Base-by-base conservation (phyloP, 1,139 yeast species). In the Zygoascus hellenicus region DNA sequence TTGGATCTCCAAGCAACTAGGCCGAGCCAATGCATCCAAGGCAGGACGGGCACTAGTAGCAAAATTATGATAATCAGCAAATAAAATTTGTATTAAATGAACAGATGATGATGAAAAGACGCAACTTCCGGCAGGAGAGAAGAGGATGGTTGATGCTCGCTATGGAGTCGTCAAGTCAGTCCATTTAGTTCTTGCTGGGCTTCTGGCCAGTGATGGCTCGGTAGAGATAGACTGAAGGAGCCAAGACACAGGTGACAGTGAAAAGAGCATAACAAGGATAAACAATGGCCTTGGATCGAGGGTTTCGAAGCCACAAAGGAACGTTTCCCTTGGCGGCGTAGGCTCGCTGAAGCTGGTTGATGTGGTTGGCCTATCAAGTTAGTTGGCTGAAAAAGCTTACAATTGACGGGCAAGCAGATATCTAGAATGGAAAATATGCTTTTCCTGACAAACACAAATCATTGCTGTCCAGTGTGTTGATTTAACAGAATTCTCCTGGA, bases 231-330 rank as follows among this genome's bases (percentile, higher is more conserved):
- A 43, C 34, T 58, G 83, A 71, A 59, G 95, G 86, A 56, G 79
- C 77, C 56, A 77, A 76, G 50, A 88, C 77, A 54, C 68, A 64
- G 59, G 89, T 74, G 54, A 83, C 75, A 54, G 90, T 75, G 74
- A 89, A 85, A 58, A 86, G 74, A 58, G 89, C 94, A 76, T 81
- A 86, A 80, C 83, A 90, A 67, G 97, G 97, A 72, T 84, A 86
- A 60, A 89, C 78, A 67, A 83, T 72, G 64, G 78, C 72, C 73
- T 86, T 87, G 58, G 96, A 81, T 72, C 90, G 81, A 39, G 72
- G 70, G 50, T 63, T 62, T 59, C 71, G 67, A 67, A 65, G 58
- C 71, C 71, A 68, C 48, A 68, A 56, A 31, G 70, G 67, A 38
- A 62, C 56, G 51, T 59, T 52, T 39, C 64, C 58, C 57, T 63